Evolutionary conservation across 257 asterid species (phyloP).

Genomic region (Solanum commersonii): DNA sequence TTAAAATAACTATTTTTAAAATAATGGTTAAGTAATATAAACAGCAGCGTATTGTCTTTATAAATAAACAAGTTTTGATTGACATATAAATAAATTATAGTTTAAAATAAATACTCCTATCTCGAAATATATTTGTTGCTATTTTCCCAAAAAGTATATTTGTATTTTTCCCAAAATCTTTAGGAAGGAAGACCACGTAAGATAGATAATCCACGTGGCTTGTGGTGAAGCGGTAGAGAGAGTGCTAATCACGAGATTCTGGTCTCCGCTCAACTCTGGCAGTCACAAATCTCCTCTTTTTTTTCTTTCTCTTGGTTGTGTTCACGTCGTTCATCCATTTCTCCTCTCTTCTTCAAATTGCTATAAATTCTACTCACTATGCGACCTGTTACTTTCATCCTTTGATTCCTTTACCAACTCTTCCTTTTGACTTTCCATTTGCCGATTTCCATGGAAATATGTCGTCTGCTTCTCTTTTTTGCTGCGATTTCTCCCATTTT

Average conservation of each 20-base stretch:
- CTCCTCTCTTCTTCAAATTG: background rate
- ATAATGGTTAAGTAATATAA: no score
- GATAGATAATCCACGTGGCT: conserved; percentile 6
- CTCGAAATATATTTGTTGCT: background rate
- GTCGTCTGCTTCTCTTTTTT: conserved; percentile 33
- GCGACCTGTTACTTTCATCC: background rate
- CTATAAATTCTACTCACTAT: background rate
- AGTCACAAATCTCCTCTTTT: background rate
- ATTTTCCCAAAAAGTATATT: no score
- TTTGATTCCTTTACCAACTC: conserved; percentile 4
- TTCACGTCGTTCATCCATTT: background rate
- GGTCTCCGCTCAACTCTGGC: conserved; percentile 1
- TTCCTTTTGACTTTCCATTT: background rate
- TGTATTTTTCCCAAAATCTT: background rate
- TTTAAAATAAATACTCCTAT: background rate
- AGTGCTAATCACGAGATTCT: conserved; percentile 27
- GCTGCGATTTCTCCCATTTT: conserved; percentile 24
- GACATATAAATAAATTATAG: no score
- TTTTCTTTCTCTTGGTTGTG: background rate
- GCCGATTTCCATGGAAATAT: conserved; percentile 8
- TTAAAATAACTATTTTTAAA: no score
- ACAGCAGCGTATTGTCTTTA: background rate
- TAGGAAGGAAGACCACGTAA: background rate
- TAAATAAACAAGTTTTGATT: no score
- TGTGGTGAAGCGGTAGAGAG: background rate